A percentile compares a stretch with the other conserved stretches of the same genome.
Conservation (phyloP, 2,329 filamentous ascomycete species). For the Decorospora gaudefroyi region DNA sequence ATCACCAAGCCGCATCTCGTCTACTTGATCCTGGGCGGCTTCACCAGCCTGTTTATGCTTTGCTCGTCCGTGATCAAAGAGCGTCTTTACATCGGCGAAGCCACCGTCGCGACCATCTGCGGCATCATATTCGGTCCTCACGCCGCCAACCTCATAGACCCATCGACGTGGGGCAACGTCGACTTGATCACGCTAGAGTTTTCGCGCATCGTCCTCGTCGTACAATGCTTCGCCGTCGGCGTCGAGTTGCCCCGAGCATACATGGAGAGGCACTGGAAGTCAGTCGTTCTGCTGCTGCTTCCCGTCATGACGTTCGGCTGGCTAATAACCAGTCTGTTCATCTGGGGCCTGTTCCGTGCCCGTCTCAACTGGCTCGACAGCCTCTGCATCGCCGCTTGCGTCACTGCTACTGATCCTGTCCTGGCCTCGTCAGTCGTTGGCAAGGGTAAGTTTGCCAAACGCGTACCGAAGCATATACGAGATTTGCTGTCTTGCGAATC, state of each 20-base stretch:
- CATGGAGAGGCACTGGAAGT: conserved; percentile 98
- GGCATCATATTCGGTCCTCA: conserved; percentile 89
- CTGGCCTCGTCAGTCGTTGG: conserved; percentile 96
- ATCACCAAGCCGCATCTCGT: conserved; percentile 97
- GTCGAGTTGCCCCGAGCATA: conserved; percentile 91
- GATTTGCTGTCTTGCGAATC: conserved; percentile 95
- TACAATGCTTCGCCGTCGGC: conserved; percentile 90
- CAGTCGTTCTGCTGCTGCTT: conserved; percentile 82
- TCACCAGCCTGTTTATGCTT: conserved; percentile 97
- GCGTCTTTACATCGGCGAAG: conserved; percentile 97
- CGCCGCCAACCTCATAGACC: conserved; percentile 79
- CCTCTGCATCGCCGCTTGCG: conserved; percentile 84
- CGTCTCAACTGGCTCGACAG: conserved; percentile 86
- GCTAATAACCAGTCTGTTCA: conserved; percentile 87
- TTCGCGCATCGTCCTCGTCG: conserved; percentile 84
- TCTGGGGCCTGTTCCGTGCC: conserved; percentile 83
- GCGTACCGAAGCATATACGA: conserved; percentile 95
- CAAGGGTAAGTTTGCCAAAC: conserved; percentile 97
- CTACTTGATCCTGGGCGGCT: conserved; percentile 96
- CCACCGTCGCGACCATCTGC: conserved; percentile 86
- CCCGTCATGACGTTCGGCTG: conserved; percentile 98
- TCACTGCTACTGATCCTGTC: conserved; percentile 96
- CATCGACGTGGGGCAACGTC: conserved; percentile 74
- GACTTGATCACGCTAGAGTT: conserved; percentile 89
- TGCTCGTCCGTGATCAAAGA: conserved; percentile 98